Conservation (phyloP, 1,284 basidiomycete species). For the Ganoderma sp. region DNA sequence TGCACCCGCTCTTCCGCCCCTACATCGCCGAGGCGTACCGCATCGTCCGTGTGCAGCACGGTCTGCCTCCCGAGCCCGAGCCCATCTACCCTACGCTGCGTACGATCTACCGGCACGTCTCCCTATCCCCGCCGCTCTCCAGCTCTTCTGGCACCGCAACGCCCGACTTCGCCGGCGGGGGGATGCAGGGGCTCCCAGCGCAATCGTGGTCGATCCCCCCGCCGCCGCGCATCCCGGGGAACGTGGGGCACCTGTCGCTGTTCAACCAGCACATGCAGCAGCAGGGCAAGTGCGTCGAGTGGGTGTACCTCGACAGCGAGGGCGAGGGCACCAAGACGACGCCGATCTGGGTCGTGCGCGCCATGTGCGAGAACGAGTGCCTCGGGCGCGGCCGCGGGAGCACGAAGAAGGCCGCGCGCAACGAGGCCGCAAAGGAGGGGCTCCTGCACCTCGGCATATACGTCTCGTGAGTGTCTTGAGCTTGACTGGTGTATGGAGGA, state of each 20-base stretch:
- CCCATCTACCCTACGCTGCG: conserved; percentile 28
- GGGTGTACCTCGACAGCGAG: conserved; percentile 62
- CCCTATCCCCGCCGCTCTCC: conserved; percentile 21
- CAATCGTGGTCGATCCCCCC: conserved; percentile 37
- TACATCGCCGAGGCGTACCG: conserved; percentile 66
- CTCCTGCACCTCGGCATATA: conserved; percentile 41
- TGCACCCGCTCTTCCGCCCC: conserved; percentile 63
- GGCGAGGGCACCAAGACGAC: conserved; percentile 59
- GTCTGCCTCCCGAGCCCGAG: conserved; percentile 51
- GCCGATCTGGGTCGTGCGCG: conserved; percentile 72
- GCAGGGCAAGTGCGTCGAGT: conserved; percentile 61
- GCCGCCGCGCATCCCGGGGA: conserved; percentile 37
- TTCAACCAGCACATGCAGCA: conserved; percentile 79
- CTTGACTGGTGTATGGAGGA: not conserved
- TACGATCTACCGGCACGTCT: conserved; percentile 23
- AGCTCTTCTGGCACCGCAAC: conserved; percentile 34
- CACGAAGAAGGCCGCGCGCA: conserved; percentile 78
- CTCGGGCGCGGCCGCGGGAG: conserved; percentile 66
- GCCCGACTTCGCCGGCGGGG: conserved; percentile 12
- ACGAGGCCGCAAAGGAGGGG: conserved; percentile 54
- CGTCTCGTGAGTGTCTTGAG: conserved; percentile 37
- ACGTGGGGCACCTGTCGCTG: conserved; percentile 68
- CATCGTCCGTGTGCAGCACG: conserved; percentile 66
- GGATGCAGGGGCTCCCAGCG: conserved; percentile 18
- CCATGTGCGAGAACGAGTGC: conserved; percentile 61